phyloP scores from a whole-genome alignment of 2,329 filamentous ascomycete genomes.

The Cordyceps militaris region DNA sequence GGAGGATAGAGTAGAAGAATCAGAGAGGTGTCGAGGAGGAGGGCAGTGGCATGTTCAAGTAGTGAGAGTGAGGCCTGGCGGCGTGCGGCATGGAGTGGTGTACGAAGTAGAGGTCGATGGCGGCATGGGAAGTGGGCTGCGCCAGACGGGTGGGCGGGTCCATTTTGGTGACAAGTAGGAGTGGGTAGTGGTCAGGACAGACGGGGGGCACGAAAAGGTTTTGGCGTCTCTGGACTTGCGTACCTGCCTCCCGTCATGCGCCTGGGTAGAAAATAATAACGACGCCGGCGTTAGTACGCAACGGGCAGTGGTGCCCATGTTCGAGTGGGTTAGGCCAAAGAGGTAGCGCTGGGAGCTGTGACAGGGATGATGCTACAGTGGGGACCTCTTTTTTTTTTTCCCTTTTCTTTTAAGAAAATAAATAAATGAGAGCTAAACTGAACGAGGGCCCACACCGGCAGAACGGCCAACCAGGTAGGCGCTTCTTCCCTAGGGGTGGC shows the following conservation, averaged over 20 bases:
- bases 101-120: background rate
- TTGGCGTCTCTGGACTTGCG: slow-evolving; percentile 6
- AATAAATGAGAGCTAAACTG: background rate
- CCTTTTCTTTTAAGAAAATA: background rate
- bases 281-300: background rate
- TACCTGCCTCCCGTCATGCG: slow-evolving; percentile 13
- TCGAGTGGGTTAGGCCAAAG: background rate
- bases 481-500: slow-evolving; percentile 6
- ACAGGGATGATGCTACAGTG: background rate
- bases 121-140: slow-evolving; percentile 9
- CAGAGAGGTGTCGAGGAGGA: background rate
- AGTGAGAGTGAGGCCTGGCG: background rate
- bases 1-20: background rate
- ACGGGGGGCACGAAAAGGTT: slow-evolving; percentile 3
- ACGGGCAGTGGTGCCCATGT: background rate
- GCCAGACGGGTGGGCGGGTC: background rate
- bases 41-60: slow-evolving; percentile 11
- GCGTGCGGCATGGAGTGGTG: background rate
- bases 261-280: background rate
- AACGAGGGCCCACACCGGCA: background rate
- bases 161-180: background rate
- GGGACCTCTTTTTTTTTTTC: too few relatives aligned
- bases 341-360: slow-evolving; percentile 1
- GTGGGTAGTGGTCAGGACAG: background rate
- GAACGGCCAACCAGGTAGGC: background rate